Evolutionary conservation across 345 rosid genomes (phyloP).

Genomic region (Salix exigua): DNA sequence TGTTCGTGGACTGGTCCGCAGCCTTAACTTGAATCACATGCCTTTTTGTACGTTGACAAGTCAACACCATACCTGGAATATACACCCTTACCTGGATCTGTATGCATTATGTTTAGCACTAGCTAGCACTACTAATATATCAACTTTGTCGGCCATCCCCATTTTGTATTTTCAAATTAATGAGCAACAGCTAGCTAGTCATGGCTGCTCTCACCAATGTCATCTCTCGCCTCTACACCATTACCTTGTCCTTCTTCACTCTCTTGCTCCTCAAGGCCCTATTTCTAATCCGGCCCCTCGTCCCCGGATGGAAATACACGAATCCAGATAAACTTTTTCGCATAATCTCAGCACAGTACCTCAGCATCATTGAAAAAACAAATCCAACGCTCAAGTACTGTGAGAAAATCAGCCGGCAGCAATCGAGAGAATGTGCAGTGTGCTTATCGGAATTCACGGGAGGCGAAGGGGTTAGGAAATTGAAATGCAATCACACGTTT

Average conservation of each 20-base stretch:
- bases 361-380: slow-evolving; percentile 31
- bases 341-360: slow-evolving; percentile 28
- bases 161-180: neutral
- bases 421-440: slow-evolving; percentile 29
- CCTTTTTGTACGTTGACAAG: neutral
- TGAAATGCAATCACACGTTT: slow-evolving; percentile 44
- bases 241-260: slow-evolving; percentile 29
- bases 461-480: slow-evolving; percentile 37
- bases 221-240: slow-evolving; percentile 26
- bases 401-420: neutral
- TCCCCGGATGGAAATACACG: slow-evolving; percentile 3
- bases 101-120: neutral
- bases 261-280: slow-evolving; percentile 28
- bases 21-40: neutral
- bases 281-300: slow-evolving; percentile 21
- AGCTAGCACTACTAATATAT: neutral
- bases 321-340: neutral
- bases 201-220: slow-evolving; percentile 34
- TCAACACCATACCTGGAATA: neutral
- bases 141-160: neutral
- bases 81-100: neutral
- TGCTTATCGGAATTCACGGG: slow-evolving; percentile 42
- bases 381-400: slow-evolving; percentile 33
- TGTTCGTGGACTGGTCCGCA: neutral
- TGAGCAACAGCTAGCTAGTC: neutral